Evolutionary conservation across 2,329 filamentous ascomycete genomes (phyloP).

Genomic region (Monilinia fructigena): DNA sequence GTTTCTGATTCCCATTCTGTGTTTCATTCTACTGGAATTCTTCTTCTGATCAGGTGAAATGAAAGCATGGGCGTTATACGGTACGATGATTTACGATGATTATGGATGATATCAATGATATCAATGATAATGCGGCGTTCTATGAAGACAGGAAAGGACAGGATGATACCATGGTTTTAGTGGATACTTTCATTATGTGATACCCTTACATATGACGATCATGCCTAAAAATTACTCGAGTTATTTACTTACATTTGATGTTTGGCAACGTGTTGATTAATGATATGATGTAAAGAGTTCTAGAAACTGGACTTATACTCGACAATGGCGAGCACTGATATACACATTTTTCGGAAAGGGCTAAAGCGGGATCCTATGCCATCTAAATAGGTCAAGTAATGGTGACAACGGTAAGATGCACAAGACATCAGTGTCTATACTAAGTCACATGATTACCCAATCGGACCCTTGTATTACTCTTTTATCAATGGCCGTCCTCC

Average conservation of each 20-base stretch:
- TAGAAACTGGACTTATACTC: too few relatives aligned
- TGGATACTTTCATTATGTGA: slow-evolving; percentile 4
- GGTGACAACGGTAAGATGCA: too few relatives aligned
- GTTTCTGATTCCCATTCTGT: background rate
- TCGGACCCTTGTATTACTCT: too few relatives aligned
- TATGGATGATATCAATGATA: background rate
- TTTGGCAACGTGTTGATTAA: background rate
- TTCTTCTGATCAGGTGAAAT: background rate
- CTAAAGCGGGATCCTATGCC: too few relatives aligned
- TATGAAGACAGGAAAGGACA: background rate
- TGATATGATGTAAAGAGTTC: background rate
- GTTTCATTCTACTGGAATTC: background rate
- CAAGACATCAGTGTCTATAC: too few relatives aligned
- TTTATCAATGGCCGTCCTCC: too few relatives aligned
- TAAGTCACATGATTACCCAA: too few relatives aligned
- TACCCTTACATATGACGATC: slow-evolving; percentile 4
- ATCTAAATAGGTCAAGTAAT: background rate
- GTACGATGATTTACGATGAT: slow-evolving; percentile 3
- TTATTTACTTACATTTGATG: background rate
- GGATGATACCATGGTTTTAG: slow-evolving; percentile 17
- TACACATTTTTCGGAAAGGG: background rate
- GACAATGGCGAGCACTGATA: background rate
- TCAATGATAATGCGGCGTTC: background rate
- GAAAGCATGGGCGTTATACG: background rate
- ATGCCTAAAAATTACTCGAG: background rate